Percentiles rank a stretch among this genome's conserved stretches.
Evolutionary conservation across 106 monocot genomes (phyloP).

Genomic region (Triglochin maritima): DNA sequence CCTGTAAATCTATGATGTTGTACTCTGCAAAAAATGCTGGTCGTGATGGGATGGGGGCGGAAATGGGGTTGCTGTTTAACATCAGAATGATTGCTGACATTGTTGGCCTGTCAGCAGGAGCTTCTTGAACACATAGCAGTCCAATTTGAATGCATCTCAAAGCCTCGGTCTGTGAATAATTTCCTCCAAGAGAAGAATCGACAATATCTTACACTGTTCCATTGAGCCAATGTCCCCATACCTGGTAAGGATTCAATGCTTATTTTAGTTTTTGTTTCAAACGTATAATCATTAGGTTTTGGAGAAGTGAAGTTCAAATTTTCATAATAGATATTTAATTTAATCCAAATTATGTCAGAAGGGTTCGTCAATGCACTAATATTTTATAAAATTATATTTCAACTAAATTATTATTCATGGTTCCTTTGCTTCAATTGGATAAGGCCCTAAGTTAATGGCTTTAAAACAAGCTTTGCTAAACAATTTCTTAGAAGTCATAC

Average conservation of each 20-base stretch:
- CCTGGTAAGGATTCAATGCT: background rate
- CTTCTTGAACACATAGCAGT: constrained; percentile 3
- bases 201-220: background rate
- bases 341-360: too few relatives aligned
- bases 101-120: background rate
- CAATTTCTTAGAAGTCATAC: too few relatives aligned
- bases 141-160: constrained; percentile 1
- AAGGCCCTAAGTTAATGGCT: too few relatives aligned
- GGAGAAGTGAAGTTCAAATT: too few relatives aligned
- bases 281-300: too few relatives aligned
- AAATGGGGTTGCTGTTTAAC: background rate
- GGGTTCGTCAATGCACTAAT: too few relatives aligned
- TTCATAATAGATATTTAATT: too few relatives aligned
- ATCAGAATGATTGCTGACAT: background rate
- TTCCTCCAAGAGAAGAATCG: background rate
- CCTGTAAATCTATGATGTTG: constrained; percentile 17
- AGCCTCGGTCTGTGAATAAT: background rate
- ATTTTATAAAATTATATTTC: too few relatives aligned
- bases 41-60: background rate
- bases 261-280: too few relatives aligned
- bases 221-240: constrained; percentile 1
- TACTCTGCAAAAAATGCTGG: constrained; percentile 11
- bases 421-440: too few relatives aligned
- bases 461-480: too few relatives aligned
- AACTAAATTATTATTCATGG: too few relatives aligned